Conservation (phyloP, 306 rosid genomes). For the Cicer cuneatum region DNA sequence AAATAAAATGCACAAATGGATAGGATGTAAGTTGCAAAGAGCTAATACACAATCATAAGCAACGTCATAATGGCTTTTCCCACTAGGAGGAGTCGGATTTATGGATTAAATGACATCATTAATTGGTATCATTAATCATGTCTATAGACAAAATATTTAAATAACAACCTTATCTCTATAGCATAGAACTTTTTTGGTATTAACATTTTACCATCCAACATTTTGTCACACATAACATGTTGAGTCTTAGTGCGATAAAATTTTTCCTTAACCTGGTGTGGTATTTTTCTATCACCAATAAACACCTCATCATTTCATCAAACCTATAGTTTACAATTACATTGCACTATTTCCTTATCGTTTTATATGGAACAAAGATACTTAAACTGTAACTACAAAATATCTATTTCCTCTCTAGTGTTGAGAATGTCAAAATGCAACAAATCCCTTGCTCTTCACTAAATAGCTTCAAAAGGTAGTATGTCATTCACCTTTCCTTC, state of each 20-base stretch:
- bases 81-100: neutral
- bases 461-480: too few relatives aligned
- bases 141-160: slow-evolving; percentile 28
- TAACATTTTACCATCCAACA: neutral
- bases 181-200: neutral
- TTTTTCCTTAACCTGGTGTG: neutral
- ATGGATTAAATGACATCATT: slow-evolving; percentile 11
- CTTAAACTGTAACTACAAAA: neutral
- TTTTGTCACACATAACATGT: neutral
- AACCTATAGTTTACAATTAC: slow-evolving; percentile 1
- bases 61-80: neutral
- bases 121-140: neutral
- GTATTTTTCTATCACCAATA: neutral
- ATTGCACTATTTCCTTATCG: neutral
- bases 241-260: neutral
- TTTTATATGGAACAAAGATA: neutral
- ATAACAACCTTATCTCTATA: slow-evolving; percentile 10
- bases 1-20: slow-evolving; percentile 34
- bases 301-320: neutral
- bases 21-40: slow-evolving; percentile 27
- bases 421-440: too few relatives aligned
- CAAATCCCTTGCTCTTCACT: too few relatives aligned
- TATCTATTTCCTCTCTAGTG: too few relatives aligned
- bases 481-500: too few relatives aligned
- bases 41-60: slow-evolving; percentile 2